These are phyloP conservation scores for Psilocybe cyanescens DNA, from an alignment of 768 basidiomycete species.

Conservation along the genomic window DNA sequence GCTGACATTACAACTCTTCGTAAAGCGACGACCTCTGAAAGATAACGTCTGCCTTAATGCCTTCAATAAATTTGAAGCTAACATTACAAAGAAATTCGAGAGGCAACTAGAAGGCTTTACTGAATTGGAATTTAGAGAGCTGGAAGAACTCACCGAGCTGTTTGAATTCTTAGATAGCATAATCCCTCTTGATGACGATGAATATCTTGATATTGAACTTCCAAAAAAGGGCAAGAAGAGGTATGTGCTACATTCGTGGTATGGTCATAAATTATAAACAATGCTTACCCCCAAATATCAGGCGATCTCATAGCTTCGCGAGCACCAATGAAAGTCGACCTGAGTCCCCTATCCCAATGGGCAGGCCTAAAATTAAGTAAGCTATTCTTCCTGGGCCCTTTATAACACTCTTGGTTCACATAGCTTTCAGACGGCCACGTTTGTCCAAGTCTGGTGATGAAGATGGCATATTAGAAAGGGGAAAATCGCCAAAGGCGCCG, in stretches of 20 bases:
- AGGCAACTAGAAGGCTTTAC: constrained; percentile 71
- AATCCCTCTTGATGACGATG: constrained; percentile 68
- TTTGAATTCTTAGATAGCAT: constrained; percentile 78
- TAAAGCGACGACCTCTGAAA: constrained; percentile 46
- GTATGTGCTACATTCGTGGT: constrained; percentile 23
- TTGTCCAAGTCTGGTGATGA: constrained; percentile 57
- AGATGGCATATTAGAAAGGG: constrained; percentile 26
- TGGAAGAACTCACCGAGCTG: constrained; percentile 62
- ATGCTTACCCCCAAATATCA: constrained; percentile 24
- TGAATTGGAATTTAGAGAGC: constrained; percentile 70
- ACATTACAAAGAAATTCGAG: constrained; percentile 72
- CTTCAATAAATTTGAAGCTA: constrained; percentile 67
- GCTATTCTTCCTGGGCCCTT: constrained; percentile 10
- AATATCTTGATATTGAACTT: constrained; percentile 43
- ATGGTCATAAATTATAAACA: background rate
- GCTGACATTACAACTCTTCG: background rate
- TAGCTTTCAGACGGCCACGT: constrained; percentile 50
- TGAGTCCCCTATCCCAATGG: constrained; percentile 33
- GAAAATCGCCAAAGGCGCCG: constrained; percentile 40
- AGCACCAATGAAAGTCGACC: constrained; percentile 46
- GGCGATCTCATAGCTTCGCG: constrained; percentile 62
- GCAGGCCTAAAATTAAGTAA: constrained; percentile 46
- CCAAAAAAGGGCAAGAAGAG: constrained; percentile 54
- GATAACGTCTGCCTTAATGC: constrained; percentile 69
- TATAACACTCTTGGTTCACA: background rate